Base-by-base conservation (phyloP, 306 rosid species). In the Vigna hirtella region DNA sequence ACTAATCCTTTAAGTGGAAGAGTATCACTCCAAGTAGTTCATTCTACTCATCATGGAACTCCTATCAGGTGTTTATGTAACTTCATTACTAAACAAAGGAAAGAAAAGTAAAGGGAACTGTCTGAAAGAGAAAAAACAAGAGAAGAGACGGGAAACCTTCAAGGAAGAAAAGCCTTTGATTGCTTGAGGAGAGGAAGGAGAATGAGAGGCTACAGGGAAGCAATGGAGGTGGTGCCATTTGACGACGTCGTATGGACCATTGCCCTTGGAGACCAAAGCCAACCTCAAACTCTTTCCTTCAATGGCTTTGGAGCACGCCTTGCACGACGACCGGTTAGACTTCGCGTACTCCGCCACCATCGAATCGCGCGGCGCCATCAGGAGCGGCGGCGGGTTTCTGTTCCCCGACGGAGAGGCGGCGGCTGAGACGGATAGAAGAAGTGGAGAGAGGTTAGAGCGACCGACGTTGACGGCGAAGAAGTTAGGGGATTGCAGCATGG, bases 191-290 rank as follows among this genome's bases (percentile, higher is more conserved):
- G 70, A 0, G 5, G 65, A 10, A 8, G 59, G 64, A 12, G 77
- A 17, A 3, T 63, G 51, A 12, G 76, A 69, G 22, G 74, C 78
- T 12, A 84, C 17, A 66, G 88, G 74, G 69, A 88, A 88, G 87
- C 96, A 91, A 77, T 28, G 59, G 48, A 87, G 83, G 73, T 93
- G 98, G 77, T 89, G 89, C 98, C 96, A 93, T 28, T 83, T 89
- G 36, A 72, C 63, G 71, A 53, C 30, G 16, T 83, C 88, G 62
- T 9, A 88, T 1, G 87, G 85, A 42, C 88, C 84, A 0, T 65
- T 72, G 75, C 85, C 90, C 77, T 73, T 83, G 73, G 79, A 80
- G 20, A 83, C 86, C 34, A 84, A 69, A 32, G 87, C 94, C 84
- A 93, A 40, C 84, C 97, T 87, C 26, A 91, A 79, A 40, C 86